A percentile compares a stretch with the other conserved stretches of the same genome.
Evolutionary conservation across 1,284 basidiomycete species (phyloP).

Genomic region (Sporisorium sorghi): DNA sequence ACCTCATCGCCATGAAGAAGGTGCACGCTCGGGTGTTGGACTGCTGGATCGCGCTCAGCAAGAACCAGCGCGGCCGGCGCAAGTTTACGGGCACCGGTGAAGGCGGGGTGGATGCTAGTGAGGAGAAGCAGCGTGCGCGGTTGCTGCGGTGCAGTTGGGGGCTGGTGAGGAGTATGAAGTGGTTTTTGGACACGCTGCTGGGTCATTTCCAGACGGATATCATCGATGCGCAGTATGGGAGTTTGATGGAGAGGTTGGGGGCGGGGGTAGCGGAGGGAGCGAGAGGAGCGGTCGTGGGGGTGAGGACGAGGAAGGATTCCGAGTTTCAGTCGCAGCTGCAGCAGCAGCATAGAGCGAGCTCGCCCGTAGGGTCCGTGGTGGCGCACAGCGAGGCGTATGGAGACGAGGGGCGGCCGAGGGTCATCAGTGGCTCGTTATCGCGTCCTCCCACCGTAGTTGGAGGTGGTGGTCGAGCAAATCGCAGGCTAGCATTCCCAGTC

Average conservation of each 20-base stretch:
- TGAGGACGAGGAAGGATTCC: slow-evolving; percentile 30
- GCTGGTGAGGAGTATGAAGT: slow-evolving; percentile 84
- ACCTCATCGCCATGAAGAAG: slow-evolving; percentile 83
- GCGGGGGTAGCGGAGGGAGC: slow-evolving; percentile 15
- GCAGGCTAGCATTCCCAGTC: slow-evolving; percentile 40
- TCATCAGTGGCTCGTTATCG: slow-evolving; percentile 26
- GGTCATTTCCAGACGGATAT: slow-evolving; percentile 82
- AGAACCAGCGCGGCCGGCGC: slow-evolving; percentile 81
- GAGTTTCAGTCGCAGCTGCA: slow-evolving; percentile 7
- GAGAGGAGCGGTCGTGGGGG: not conserved
- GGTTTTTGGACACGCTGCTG: slow-evolving; percentile 83
- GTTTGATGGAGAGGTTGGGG: slow-evolving; percentile 75
- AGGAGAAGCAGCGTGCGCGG: slow-evolving; percentile 73
- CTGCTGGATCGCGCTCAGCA: slow-evolving; percentile 84
- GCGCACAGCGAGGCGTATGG: slow-evolving; percentile 36
- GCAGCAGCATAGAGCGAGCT: slow-evolving; percentile 9
- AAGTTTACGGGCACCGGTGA: slow-evolving; percentile 87
- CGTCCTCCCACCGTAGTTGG: slow-evolving; percentile 23
- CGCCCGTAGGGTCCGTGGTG: slow-evolving; percentile 18
- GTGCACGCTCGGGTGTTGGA: slow-evolving; percentile 82
- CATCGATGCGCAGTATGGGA: slow-evolving; percentile 82
- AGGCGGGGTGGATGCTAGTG: slow-evolving; percentile 78
- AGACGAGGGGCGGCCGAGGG: slow-evolving; percentile 20
- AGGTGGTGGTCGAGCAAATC: slow-evolving; percentile 10
- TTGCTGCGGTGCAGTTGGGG: slow-evolving; percentile 85